Percentiles rank a stretch among this genome's conserved stretches.
Conservation (phyloP, 75 land plant genomes). For the Cupressus sempervirens region DNA sequence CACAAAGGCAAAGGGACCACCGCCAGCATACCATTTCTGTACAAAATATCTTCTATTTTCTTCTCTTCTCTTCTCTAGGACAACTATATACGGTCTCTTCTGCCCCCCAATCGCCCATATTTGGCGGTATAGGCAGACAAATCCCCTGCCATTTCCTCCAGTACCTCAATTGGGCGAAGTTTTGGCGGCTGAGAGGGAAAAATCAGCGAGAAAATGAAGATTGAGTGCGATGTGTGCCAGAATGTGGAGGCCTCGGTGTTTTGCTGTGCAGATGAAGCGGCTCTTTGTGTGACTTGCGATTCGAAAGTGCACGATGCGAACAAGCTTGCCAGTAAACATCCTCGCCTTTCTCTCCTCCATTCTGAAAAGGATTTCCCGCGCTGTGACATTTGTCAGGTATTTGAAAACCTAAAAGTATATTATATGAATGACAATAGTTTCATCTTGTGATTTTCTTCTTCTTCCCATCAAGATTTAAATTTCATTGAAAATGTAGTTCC, state of each 20-base stretch:
- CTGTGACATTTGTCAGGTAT: conserved; percentile 80
- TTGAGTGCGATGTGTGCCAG: conserved; percentile 67
- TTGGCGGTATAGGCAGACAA: not conserved
- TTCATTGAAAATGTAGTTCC: no score
- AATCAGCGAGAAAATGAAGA: conserved; percentile 42
- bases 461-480: no score
- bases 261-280: conserved; percentile 82
- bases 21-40: not conserved
- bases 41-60: not conserved
- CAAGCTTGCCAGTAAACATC: conserved; percentile 75
- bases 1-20: not conserved
- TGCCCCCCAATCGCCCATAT: not conserved
- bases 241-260: conserved; percentile 50
- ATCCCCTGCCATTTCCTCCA: no score
- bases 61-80: not conserved
- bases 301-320: conserved; percentile 59
- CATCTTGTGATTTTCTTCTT: no score
- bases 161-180: not conserved
- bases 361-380: conserved; percentile 23
- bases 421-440: no score
- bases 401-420: no score
- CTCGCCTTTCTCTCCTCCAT: conserved; percentile 33
- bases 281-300: conserved; percentile 66
- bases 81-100: not conserved
- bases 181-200: not conserved